Evolutionary conservation across 306 rosid genomes (phyloP).

Genomic region (Sindora glabra): DNA sequence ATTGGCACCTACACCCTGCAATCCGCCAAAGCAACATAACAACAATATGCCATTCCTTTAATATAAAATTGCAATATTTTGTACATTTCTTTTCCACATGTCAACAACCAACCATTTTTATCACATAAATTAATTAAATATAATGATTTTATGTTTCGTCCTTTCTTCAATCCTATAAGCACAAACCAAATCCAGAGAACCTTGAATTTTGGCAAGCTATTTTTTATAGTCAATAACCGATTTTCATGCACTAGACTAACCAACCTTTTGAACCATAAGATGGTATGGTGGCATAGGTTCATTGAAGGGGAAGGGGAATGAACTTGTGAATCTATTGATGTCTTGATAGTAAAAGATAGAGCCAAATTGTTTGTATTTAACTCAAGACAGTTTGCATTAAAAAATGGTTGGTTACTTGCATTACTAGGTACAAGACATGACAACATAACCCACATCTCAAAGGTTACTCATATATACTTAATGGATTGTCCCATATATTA

Average conservation of each 20-base stretch:
- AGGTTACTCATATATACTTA: no score
- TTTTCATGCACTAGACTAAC: slow-evolving; percentile 12
- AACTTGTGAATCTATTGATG: neutral
- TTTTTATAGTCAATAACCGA: slow-evolving; percentile 18
- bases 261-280: neutral
- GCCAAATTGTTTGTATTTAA: neutral
- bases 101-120: neutral
- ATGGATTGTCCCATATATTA: no score
- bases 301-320: neutral
- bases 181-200: slow-evolving; percentile 6
- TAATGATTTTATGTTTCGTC: neutral
- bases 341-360: neutral
- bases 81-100: neutral
- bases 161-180: neutral
- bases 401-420: neutral
- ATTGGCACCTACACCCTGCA: slow-evolving; percentile 12
- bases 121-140: neutral
- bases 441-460: slow-evolving; percentile 35
- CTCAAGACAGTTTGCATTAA: neutral
- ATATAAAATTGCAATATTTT: neutral
- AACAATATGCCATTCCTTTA: slow-evolving; percentile 17
- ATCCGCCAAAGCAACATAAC: slow-evolving; percentile 12
- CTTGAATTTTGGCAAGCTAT: slow-evolving; percentile 9
- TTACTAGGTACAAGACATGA: slow-evolving; percentile 30
- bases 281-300: slow-evolving; percentile 33